Conservation (phyloP, 2,329 filamentous ascomycete species). For the Aspergillus carbonarius region DNA sequence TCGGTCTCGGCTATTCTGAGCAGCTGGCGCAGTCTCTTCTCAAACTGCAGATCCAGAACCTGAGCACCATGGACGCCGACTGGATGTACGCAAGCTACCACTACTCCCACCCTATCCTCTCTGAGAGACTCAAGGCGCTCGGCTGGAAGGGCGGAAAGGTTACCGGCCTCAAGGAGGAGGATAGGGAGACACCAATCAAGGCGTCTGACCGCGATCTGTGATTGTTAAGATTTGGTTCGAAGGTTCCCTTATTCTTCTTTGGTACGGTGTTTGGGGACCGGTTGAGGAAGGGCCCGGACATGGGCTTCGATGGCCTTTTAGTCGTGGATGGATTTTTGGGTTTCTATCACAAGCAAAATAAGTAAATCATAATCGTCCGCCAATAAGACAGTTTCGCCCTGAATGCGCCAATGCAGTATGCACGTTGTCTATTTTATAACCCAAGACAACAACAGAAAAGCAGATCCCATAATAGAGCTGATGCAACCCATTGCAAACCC, state of each 20-base stretch:
- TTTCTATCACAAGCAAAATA: conserved; percentile 18
- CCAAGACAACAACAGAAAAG: conserved; percentile 1
- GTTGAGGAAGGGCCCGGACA: background rate
- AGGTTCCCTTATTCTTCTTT: conserved; percentile 4
- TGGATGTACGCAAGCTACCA: conserved; percentile 98
- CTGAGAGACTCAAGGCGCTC: conserved; percentile 87
- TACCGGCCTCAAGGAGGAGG: conserved; percentile 50
- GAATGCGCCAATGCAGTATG: conserved; percentile 14
- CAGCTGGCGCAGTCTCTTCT: conserved; percentile 86
- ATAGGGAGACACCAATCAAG: conserved; percentile 62
- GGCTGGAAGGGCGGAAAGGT: conserved; percentile 70
- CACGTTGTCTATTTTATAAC: conserved; percentile 8
- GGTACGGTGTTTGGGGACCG: conserved; percentile 4
- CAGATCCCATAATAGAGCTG: background rate
- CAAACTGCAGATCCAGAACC: conserved; percentile 96
- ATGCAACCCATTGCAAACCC: conserved; percentile 3
- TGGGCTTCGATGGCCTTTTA: background rate
- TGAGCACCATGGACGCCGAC: conserved; percentile 98
- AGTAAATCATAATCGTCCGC: background rate
- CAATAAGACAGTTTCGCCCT: conserved; percentile 1
- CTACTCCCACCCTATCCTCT: conserved; percentile 94
- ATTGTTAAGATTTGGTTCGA: conserved; percentile 50
- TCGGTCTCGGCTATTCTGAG: conserved; percentile 75
- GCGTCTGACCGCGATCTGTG: conserved; percentile 76
- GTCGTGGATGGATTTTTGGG: background rate